phyloP scores from a whole-genome alignment of 169 alveolate genomes.

The Plasmodium inui region DNA sequence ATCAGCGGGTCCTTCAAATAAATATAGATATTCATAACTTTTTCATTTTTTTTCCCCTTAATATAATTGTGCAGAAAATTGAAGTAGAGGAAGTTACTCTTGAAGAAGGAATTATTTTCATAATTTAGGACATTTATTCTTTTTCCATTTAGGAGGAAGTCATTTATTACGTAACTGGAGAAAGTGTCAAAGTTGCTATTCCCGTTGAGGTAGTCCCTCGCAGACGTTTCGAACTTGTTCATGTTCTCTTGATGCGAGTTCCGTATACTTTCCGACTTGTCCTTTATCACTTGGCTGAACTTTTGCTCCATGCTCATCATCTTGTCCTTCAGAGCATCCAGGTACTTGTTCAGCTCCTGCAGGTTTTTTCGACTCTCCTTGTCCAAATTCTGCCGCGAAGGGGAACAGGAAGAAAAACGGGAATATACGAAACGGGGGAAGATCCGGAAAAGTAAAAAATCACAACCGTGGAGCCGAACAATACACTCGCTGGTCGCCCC shows the following conservation, averaged over 20 bases:
- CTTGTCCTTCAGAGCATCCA: constrained; percentile 14
- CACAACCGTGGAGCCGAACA: not conserved
- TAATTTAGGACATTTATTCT: constrained; percentile 53
- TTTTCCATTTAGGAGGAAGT: constrained; percentile 42
- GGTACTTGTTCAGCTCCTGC: constrained; percentile 5
- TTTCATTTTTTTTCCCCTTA: constrained; percentile 8
- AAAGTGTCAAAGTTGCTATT: constrained; percentile 43
- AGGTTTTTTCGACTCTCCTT: constrained; percentile 22
- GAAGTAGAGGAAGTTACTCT: constrained; percentile 31
- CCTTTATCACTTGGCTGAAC: constrained; percentile 26
- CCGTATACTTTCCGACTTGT: not conserved
- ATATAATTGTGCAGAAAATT: constrained; percentile 47
- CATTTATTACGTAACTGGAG: constrained; percentile 55
- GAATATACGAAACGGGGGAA: not conserved
- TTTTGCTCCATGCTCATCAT: constrained; percentile 16
- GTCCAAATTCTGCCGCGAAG: constrained; percentile 28
- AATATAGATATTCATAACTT: constrained; percentile 23
- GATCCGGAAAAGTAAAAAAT: not conserved
- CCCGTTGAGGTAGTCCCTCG: constrained; percentile 10
- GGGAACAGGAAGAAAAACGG: not conserved
- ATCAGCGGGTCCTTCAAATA: constrained; percentile 54
- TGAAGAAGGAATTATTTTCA: constrained; percentile 45
- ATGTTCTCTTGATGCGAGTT: constrained; percentile 9
- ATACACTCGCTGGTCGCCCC: not conserved
- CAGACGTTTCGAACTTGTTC: not conserved